Evolutionary conservation across 441 rosid species (phyloP).

Genomic region (Populus hybrid): DNA sequence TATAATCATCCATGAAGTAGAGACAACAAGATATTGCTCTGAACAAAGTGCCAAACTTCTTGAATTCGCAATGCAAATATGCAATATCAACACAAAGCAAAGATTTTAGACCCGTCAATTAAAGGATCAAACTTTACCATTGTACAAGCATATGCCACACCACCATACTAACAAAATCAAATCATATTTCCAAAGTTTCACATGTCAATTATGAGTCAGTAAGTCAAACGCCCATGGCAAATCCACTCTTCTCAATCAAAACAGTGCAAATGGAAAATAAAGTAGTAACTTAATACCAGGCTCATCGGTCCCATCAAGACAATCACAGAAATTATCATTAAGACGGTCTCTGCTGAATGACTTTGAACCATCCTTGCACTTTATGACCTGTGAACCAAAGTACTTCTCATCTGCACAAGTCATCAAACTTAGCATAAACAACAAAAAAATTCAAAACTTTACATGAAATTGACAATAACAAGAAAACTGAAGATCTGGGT

Average conservation of each 20-base stretch:
- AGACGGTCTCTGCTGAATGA: conserved; percentile 70
- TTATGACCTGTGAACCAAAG: conserved; percentile 56
- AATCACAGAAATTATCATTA: conserved; percentile 88
- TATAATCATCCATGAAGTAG: background rate
- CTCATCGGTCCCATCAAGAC: conserved; percentile 91
- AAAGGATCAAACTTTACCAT: background rate
- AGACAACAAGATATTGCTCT: background rate
- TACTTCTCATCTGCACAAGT: conserved; percentile 56
- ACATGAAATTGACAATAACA: conserved; percentile 3
- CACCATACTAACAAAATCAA: background rate
- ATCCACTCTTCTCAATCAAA: background rate
- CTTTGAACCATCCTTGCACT: conserved; percentile 82
- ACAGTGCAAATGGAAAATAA: background rate
- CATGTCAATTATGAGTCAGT: background rate
- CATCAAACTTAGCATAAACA: background rate
- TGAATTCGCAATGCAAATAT: background rate
- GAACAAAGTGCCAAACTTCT: background rate
- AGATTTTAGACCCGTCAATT: background rate
- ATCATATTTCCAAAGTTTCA: background rate
- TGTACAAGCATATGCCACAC: background rate
- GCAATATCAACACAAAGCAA: background rate
- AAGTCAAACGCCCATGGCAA: background rate
- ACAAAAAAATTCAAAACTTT: background rate
- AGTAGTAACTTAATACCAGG: conserved; percentile 48
- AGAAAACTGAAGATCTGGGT: conserved; percentile 10